phyloP scores from a whole-genome alignment of 2,329 filamentous ascomycete genomes.

The Cladobotryum mycophilum region DNA sequence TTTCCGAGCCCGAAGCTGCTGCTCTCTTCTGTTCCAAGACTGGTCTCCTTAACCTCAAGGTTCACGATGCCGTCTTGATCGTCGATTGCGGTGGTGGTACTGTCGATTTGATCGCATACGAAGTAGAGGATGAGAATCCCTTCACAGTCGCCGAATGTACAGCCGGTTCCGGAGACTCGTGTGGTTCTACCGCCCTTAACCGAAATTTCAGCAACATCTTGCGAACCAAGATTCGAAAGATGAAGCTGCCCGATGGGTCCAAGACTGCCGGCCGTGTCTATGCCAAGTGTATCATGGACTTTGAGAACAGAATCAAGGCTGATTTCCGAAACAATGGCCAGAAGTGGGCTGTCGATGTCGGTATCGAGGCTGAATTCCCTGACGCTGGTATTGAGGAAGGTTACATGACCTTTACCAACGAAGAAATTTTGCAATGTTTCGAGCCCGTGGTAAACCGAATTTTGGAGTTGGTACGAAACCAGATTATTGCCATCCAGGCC shows the following conservation, averaged over 20 bases:
- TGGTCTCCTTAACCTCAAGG: constrained; percentile 88
- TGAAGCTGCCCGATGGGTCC: constrained; percentile 96
- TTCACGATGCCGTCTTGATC: constrained; percentile 97
- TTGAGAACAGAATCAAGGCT: constrained; percentile 98
- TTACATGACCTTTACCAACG: constrained; percentile 99
- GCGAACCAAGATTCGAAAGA: constrained; percentile 95
- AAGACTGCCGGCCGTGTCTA: constrained; percentile 98
- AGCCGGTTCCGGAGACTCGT: constrained; percentile 93
- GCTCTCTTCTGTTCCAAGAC: constrained; percentile 98
- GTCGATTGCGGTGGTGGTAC: constrained; percentile 98
- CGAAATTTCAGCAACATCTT: constrained; percentile 98
- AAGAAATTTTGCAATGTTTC: constrained; percentile 98
- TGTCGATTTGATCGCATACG: constrained; percentile 97
- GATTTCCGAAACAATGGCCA: constrained; percentile 99
- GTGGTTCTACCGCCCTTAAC: constrained; percentile 96
- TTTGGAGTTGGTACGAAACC: constrained; percentile 89
- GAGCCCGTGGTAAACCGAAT: constrained; percentile 98
- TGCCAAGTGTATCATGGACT: constrained; percentile 99
- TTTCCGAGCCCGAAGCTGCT: constrained; percentile 94
- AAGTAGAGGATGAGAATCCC: constrained; percentile 94
- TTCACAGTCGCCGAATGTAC: constrained; percentile 98
- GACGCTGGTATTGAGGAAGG: constrained; percentile 97
- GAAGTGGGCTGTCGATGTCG: constrained; percentile 98
- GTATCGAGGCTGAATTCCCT: constrained; percentile 96
- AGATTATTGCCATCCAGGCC: constrained; percentile 98